Base-by-base conservation (phyloP, 2,329 filamentous ascomycete genomes). In the Fusarium sp. region DNA sequence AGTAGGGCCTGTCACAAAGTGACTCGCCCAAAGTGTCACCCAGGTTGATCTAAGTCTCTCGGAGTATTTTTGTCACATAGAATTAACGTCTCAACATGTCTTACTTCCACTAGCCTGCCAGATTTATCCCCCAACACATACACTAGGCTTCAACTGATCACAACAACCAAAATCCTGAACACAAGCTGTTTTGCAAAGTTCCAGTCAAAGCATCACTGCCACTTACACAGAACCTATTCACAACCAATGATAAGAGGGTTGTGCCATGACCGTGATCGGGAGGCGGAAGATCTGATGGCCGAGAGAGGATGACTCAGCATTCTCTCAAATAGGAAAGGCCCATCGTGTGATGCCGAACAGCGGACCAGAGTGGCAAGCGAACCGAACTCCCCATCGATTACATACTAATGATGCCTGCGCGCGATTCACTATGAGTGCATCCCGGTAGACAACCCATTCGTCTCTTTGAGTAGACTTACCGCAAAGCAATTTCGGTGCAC, bases 361-460 rank as follows among this genome's bases (percentile, higher is more conserved):
- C 77, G 77, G 74, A 78, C 63, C 64, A 72, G 60, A 72, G 77
- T 79, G 77, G 77, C 77, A 79, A 77, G 77, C 70, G 69, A 67
- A 70, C 74, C 59, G 71, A 62, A 77, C 63, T 60, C 63, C 59
- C 70, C 71, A 72, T 67, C 51, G 54, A 76, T 55, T 69, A 62
- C 66, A 70, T 61, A 53, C 65, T 60, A 67, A 69, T 71, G 74
- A 71, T 74, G 73, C 71, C 66, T 78, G 66, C 61, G 61, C 66
- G 64, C 75, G 69, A 75, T 75, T 75, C 77, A 78, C 67, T 75
- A 78, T 79, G 77, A 79, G 69, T 73, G 70, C 45, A 71, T 63
- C 72, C 54, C 63, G 76, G 75, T 79, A 79, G 65, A 73, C 47
- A 55, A 44, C 54, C 69, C 36, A 63, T 57, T 67, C 55, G 63